A percentile compares a stretch with the other conserved stretches of the same genome.
Evolutionary conservation across 257 asterid genomes (phyloP).

Genomic region (Ajuga chamaepitys): DNA sequence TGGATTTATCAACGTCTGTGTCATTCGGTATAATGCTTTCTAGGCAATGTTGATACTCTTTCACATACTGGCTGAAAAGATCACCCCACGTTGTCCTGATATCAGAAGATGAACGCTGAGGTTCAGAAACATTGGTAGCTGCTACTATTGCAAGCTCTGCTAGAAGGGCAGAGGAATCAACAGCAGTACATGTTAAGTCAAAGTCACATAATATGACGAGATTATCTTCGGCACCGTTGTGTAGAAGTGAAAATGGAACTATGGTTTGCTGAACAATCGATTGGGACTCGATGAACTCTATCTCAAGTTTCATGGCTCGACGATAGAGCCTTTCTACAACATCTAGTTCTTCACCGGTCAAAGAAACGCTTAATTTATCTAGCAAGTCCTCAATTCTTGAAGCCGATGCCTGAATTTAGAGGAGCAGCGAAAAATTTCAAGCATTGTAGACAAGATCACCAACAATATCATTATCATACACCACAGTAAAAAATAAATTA

Average conservation of each 20-base stretch:
- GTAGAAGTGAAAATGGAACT: slow-evolving; percentile 43
- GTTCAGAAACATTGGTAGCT: slow-evolving; percentile 25
- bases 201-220: slow-evolving; percentile 47
- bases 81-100: slow-evolving; percentile 36
- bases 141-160: slow-evolving; percentile 59
- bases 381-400: slow-evolving; percentile 56
- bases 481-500: too few species aligned
- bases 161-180: slow-evolving; percentile 61
- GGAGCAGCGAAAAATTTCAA: slow-evolving; percentile 9
- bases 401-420: slow-evolving; percentile 47
- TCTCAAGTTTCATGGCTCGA: slow-evolving; percentile 54
- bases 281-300: slow-evolving; percentile 54
- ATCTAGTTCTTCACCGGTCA: slow-evolving; percentile 64
- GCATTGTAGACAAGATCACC: neutral
- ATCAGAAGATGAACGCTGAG: slow-evolving; percentile 20
- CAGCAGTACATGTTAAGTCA: slow-evolving; percentile 57
- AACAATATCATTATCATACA: too few species aligned
- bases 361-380: slow-evolving; percentile 50
- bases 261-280: slow-evolving; percentile 32
- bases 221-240: slow-evolving; percentile 23
- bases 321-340: slow-evolving; percentile 59
- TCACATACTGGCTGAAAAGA: slow-evolving; percentile 44
- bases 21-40: slow-evolving; percentile 37
- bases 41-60: slow-evolving; percentile 53
- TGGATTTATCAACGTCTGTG: slow-evolving; percentile 19